These are phyloP conservation scores for Bacidia gigantensis DNA, from an alignment of 495 filamentous ascomycete species.

Conservation along the genomic window DNA sequence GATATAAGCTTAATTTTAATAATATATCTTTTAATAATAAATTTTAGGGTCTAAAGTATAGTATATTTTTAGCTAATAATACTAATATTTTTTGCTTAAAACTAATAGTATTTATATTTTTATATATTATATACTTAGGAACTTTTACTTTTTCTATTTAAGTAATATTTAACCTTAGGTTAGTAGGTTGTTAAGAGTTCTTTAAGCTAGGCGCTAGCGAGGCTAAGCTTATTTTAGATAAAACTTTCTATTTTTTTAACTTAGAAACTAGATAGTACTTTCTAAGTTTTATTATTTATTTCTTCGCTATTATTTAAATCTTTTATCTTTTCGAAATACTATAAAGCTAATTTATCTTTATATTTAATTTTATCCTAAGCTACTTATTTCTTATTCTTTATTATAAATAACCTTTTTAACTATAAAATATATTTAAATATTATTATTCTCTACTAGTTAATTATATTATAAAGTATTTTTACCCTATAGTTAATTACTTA, in stretches of 20 bases:
- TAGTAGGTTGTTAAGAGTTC: not conserved
- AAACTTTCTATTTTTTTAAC: not conserved
- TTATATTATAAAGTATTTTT: not conserved
- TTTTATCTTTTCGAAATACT: not conserved
- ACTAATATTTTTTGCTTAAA: not conserved
- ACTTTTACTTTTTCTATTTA: constrained; percentile 3
- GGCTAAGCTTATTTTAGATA: not conserved
- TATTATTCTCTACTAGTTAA: not conserved
- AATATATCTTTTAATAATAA: not conserved
- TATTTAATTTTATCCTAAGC: not conserved
- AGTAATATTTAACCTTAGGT: not conserved
- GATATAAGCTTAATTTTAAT: not conserved
- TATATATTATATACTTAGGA: not conserved
- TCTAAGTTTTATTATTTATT: not conserved
- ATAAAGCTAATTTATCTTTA: not conserved
- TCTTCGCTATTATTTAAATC: not conserved
- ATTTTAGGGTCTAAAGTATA: not conserved
- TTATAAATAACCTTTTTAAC: not conserved
- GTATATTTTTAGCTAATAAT: too few relatives aligned
- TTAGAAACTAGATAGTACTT: not conserved
- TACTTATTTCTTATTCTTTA: not conserved
- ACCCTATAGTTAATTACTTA: too few relatives aligned
- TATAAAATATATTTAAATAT: not conserved
- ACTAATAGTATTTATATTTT: not conserved
- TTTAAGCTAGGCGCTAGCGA: not conserved